These are phyloP conservation scores for Kokia cookei DNA, from an alignment of 441 rosid species.

Conservation along the genomic window DNA sequence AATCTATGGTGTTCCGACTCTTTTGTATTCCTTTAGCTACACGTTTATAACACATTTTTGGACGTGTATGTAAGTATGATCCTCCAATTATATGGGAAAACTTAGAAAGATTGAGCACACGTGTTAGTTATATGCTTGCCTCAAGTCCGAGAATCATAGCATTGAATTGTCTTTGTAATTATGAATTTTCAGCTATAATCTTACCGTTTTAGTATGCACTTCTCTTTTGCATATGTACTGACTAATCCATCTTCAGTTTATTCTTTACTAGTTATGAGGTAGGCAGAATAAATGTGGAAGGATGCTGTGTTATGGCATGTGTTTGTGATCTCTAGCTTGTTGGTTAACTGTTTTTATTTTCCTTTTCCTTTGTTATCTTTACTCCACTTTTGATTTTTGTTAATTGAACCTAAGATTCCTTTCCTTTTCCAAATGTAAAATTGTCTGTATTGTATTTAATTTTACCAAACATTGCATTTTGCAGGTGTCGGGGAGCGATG, in stretches of 20 bases:
- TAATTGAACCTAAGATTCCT: not conserved
- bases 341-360: not conserved
- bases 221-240: not conserved
- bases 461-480: not conserved
- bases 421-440: not conserved
- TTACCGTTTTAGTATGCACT: not conserved
- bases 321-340: not conserved
- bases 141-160: not conserved
- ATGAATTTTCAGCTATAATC: not conserved
- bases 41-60: no score
- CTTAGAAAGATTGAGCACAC: not conserved
- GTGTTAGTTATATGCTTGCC: not conserved
- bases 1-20: not conserved
- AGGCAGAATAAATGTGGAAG: not conserved
- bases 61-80: not conserved
- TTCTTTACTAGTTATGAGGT: not conserved
- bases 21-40: no score
- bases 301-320: not conserved
- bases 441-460: not conserved
- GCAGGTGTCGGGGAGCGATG: slow-evolving; percentile 65
- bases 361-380: not conserved
- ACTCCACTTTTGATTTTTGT: not conserved
- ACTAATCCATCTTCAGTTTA: not conserved
- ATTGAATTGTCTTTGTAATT: not conserved
- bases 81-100: not conserved